Conservation (phyloP, 2,329 filamentous ascomycete genomes). For the Calonectria multiphialidica region DNA sequence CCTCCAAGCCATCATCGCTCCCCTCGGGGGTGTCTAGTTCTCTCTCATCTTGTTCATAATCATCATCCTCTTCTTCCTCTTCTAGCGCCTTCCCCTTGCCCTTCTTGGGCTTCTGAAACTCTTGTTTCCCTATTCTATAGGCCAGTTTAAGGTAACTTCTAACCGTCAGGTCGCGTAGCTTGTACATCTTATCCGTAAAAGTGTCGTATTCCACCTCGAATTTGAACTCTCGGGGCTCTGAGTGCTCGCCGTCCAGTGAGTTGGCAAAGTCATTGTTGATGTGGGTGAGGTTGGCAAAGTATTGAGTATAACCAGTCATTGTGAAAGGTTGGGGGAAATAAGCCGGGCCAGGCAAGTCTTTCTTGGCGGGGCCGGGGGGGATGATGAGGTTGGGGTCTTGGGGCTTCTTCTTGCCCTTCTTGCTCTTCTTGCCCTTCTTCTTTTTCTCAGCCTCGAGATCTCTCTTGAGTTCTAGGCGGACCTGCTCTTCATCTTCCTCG, state of each 20-base stretch:
- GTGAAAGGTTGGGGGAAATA: constrained; percentile 89
- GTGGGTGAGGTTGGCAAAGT: constrained; percentile 92
- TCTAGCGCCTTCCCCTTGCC: constrained; percentile 38
- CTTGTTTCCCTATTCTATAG: constrained; percentile 73
- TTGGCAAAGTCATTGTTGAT: constrained; percentile 80
- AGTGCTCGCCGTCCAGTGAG: constrained; percentile 60
- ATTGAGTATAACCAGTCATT: constrained; percentile 86
- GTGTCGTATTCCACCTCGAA: constrained; percentile 92
- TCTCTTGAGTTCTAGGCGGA: constrained; percentile 42
- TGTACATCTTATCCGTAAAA: constrained; percentile 79
- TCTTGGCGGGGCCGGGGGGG: constrained; percentile 79
- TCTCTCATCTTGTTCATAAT: constrained; percentile 37
- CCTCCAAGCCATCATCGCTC: constrained; percentile 42
- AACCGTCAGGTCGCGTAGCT: constrained; percentile 86
- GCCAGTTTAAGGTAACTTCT: constrained; percentile 84
- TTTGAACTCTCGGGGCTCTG: constrained; percentile 71
- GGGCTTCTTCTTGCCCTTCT: constrained; percentile 61
- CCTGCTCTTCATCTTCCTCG: constrained; percentile 44
- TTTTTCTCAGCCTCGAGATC: constrained; percentile 44
- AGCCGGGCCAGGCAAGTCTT: constrained; percentile 84
- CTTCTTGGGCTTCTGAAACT: constrained; percentile 31
- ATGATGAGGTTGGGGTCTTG: constrained; percentile 72
- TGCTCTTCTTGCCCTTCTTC: constrained; percentile 55
- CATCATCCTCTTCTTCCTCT: not conserved
- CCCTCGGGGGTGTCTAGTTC: constrained; percentile 44